Evolutionary conservation across 2,329 filamentous ascomycete species (phyloP).

Genomic region (Ophiostoma angusticollis): DNA sequence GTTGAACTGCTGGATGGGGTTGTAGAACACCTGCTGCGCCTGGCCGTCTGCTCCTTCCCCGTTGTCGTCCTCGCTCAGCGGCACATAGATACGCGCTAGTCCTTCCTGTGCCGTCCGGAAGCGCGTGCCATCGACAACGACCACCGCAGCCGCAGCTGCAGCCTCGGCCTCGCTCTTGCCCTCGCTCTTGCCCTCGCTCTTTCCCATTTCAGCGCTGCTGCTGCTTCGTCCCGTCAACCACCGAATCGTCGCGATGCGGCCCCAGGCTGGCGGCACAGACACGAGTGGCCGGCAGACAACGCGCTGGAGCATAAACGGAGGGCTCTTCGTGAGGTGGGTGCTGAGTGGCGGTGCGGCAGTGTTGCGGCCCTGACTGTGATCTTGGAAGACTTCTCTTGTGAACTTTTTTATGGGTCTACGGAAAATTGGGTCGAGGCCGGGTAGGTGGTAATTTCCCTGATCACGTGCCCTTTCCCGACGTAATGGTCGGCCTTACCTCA

Average conservation of each 20-base stretch:
- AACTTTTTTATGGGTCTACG: too few relatives aligned
- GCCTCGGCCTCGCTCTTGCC: neutral
- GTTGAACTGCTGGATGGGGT: slow-evolving; percentile 98
- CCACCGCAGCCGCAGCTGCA: neutral
- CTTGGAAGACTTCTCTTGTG: too few relatives aligned
- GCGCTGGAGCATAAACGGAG: neutral
- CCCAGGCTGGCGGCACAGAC: neutral
- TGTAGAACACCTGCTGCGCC: slow-evolving; percentile 85
- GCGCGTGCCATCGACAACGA: slow-evolving; percentile 28
- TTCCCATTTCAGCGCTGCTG: too few relatives aligned
- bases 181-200: neutral
- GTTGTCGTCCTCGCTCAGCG: slow-evolving; percentile 28
- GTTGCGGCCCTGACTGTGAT: too few relatives aligned
- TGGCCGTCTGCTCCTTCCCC: slow-evolving; percentile 34
- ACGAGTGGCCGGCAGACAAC: neutral
- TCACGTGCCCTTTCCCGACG: too few relatives aligned
- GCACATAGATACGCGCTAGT: slow-evolving; percentile 41
- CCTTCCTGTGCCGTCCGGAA: slow-evolving; percentile 43
- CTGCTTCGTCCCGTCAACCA: too few relatives aligned
- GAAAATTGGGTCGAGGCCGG: too few relatives aligned
- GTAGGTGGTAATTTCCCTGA: too few relatives aligned
- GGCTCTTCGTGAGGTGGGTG: too few relatives aligned
- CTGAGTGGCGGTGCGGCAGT: too few relatives aligned
- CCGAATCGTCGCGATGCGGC: too few relatives aligned
- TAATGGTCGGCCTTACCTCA: too few relatives aligned